Percentiles rank a stretch among this genome's conserved stretches.
Conservation (phyloP, 306 rosid genomes). For the Citrullus colocynthis region DNA sequence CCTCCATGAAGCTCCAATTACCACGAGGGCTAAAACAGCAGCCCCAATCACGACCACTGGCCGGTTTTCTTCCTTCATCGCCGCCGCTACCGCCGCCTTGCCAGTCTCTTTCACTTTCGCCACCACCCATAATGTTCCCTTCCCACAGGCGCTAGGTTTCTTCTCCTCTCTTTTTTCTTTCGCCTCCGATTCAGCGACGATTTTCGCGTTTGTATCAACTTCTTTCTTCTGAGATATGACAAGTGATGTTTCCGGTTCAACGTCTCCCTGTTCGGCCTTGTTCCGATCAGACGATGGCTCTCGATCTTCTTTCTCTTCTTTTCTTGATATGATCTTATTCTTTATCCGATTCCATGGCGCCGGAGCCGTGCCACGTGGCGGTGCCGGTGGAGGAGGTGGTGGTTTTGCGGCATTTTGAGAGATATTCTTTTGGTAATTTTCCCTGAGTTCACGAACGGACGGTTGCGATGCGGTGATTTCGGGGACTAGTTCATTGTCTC, state of each 20-base stretch:
- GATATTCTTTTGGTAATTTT: background rate
- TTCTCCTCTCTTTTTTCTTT: background rate
- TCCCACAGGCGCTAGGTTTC: background rate
- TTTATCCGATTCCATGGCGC: background rate
- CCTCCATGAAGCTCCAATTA: background rate
- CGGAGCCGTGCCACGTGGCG: background rate
- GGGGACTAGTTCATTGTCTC: background rate
- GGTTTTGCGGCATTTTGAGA: background rate
- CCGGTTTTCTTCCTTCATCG: slow-evolving; percentile 2
- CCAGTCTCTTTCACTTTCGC: background rate
- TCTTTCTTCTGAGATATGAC: background rate
- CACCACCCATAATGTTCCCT: background rate
- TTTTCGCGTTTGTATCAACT: background rate
- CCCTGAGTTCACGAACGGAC: background rate
- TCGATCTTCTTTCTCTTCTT: background rate
- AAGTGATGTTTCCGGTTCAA: background rate
- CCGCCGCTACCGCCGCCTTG: background rate
- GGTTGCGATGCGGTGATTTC: background rate
- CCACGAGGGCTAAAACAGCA: background rate
- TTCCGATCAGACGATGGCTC: background rate
- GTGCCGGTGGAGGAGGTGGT: background rate
- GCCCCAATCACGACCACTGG: background rate
- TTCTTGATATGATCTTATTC: background rate
- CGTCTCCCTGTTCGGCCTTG: background rate
- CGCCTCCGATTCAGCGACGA: background rate